Percentiles rank a stretch among this genome's conserved stretches.
These are phyloP conservation scores for Testicularia cyperi DNA, from an alignment of 1,284 basidiomycete genomes.

Conservation along the genomic window DNA sequence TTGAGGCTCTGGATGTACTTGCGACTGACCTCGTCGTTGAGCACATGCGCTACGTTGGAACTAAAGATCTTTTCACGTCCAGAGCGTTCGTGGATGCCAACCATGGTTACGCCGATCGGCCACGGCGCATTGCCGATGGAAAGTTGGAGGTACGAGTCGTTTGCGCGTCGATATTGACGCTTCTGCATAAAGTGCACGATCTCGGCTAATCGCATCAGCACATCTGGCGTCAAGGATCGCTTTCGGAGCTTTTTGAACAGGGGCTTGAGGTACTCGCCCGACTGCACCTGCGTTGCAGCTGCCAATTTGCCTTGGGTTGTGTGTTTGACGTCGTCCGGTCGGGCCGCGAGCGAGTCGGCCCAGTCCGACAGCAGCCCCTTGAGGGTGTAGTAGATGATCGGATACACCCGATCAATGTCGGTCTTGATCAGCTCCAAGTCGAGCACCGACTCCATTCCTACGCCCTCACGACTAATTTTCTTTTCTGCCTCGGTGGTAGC, in stretches of 20 bases:
- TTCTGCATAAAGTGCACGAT: constrained; percentile 96
- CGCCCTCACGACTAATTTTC: constrained; percentile 43
- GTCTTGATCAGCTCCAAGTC: constrained; percentile 76
- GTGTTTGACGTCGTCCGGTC: constrained; percentile 76
- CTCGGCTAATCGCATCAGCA: constrained; percentile 85
- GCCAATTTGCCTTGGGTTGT: constrained; percentile 89
- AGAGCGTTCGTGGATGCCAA: constrained; percentile 96
- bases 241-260: constrained; percentile 86
- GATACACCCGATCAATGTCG: constrained; percentile 94
- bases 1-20: constrained; percentile 99
- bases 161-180: constrained; percentile 88
- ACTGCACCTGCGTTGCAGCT: constrained; percentile 91
- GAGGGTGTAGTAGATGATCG: constrained; percentile 92
- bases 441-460: constrained; percentile 54
- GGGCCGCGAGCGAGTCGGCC: constrained; percentile 87
- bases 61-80: constrained; percentile 95
- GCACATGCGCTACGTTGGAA: constrained; percentile 93
- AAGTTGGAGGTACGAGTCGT: constrained; percentile 92
- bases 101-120: constrained; percentile 99
- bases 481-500: background rate
- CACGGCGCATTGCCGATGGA: constrained; percentile 98
- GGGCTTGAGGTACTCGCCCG: constrained; percentile 93
- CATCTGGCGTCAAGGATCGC: constrained; percentile 79
- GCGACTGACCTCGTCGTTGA: constrained; percentile 97
- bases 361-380: constrained; percentile 89